These are phyloP conservation scores for Kwoniella sp. DNA, from an alignment of 768 basidiomycete genomes.

Conservation along the genomic window DNA sequence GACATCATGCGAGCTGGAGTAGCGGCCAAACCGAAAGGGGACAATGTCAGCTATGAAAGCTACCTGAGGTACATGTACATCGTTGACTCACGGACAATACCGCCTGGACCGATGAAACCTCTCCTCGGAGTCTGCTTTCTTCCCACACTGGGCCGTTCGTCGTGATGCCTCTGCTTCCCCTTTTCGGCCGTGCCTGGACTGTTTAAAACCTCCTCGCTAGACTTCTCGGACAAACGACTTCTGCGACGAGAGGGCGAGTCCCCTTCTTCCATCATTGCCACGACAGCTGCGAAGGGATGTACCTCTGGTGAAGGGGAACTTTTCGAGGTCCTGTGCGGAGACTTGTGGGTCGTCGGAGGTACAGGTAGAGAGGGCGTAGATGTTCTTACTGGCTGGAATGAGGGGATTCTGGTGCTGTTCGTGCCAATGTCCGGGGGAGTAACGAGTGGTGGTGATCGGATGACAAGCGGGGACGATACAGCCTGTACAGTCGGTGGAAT, in stretches of 20 bases:
- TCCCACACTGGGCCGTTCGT: constrained; percentile 16
- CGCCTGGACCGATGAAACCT: constrained; percentile 32
- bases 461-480: background rate
- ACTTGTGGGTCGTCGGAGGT: background rate
- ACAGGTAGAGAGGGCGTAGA: constrained; percentile 1
- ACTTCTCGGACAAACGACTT: background rate
- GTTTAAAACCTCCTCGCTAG: constrained; percentile 1
- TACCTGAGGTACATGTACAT: background rate
- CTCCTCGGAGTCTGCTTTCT: constrained; percentile 34
- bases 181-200: constrained; percentile 7
- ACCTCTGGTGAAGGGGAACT: background rate
- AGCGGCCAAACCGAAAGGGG: background rate
- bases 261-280: constrained; percentile 30
- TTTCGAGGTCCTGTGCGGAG: constrained; percentile 4
- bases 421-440: constrained; percentile 3
- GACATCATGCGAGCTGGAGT: constrained; percentile 29
- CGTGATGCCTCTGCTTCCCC: constrained; percentile 16
- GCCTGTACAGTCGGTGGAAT: background rate
- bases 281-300: constrained; percentile 24
- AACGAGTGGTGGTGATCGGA: background rate
- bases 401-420: background rate
- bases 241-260: constrained; percentile 9
- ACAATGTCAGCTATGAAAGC: too few relatives aligned
- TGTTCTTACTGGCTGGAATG: too few relatives aligned
- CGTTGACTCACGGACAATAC: constrained; percentile 33